These are phyloP conservation scores for Letharia lupina DNA, from an alignment of 495 filamentous ascomycete species.

Conservation along the genomic window DNA sequence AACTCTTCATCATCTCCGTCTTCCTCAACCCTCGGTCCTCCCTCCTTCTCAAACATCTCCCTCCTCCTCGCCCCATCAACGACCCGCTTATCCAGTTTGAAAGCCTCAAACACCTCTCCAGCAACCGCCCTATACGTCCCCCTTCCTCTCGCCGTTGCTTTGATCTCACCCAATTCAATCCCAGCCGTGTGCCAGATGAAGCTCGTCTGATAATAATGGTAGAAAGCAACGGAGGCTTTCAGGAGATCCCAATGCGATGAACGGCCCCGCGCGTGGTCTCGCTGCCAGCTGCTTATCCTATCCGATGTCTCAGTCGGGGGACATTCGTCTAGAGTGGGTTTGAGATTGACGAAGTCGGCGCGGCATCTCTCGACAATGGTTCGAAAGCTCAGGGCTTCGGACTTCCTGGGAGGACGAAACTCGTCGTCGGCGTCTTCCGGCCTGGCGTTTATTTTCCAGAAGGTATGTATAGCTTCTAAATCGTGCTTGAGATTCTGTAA, in stretches of 20 bases:
- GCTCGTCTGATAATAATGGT: slow-evolving; percentile 31
- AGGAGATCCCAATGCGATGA: slow-evolving; percentile 47
- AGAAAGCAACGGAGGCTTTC: slow-evolving; percentile 56
- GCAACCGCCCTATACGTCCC: slow-evolving; percentile 14
- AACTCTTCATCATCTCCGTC: not conserved
- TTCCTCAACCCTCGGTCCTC: slow-evolving; percentile 20
- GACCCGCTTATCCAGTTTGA: slow-evolving; percentile 19
- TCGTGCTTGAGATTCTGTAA: slow-evolving; percentile 23
- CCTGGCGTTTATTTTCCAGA: slow-evolving; percentile 15
- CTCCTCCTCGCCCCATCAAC: slow-evolving; percentile 14
- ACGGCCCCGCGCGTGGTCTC: slow-evolving; percentile 34
- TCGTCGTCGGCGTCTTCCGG: slow-evolving; percentile 22
- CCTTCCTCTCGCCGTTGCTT: slow-evolving; percentile 33
- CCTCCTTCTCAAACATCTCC: slow-evolving; percentile 2
- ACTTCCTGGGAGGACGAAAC: slow-evolving; percentile 18
- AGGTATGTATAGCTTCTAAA: slow-evolving; percentile 17
- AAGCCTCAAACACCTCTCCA: slow-evolving; percentile 12
- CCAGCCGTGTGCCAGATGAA: slow-evolving; percentile 61
- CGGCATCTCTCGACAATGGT: slow-evolving; percentile 17
- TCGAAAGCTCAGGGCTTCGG: slow-evolving; percentile 16
- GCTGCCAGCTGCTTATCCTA: slow-evolving; percentile 39
- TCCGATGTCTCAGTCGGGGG: slow-evolving; percentile 7
- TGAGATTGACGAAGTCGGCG: slow-evolving; percentile 26
- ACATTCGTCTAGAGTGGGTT: slow-evolving; percentile 27
- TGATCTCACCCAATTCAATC: slow-evolving; percentile 53